Base-by-base conservation (phyloP, 2,329 filamentous ascomycete genomes). In the Xylaria sp. region DNA sequence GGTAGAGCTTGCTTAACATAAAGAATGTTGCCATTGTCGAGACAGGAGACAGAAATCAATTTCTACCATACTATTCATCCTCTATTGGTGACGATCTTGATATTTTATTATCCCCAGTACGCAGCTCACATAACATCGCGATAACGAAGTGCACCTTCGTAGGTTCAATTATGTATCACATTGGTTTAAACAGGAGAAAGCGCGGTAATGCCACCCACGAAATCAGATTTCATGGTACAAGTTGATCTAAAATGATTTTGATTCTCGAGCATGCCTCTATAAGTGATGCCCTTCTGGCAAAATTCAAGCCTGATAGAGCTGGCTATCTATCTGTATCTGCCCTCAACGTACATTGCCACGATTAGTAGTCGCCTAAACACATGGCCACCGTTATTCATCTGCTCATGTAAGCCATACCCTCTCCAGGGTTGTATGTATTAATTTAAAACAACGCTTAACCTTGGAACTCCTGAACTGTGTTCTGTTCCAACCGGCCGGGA, bases 401-500 rank as follows among this genome's bases (percentile, higher is more conserved):
- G 44, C 69, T 65, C 65, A 51, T 68, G 53, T 63, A 57, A 57
- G 61, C 28, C 51, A 51, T 36, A 58, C 65, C 42, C 62, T 62
- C 54, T 61, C 6, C 20, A 63, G 63, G 67, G 46, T 42, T 44
- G 9, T 68, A 58, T 64, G 60, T 65, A 72, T 66, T 68, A 66
- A 51, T 63, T 64, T 59, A 57, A 65, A 38, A 53, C 67, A 66
- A 59, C 57, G 63, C 74, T 81, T 86, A 89, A 79, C 76, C 85
- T 78, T 83, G 82, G 83, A 90, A 91, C 82, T 91, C 89, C 80
- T 87, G 81, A 61, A 86, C 81, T 59, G 85, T 86, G 81, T 86
- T 87, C 80, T 86, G 83, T 80, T 89, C 88, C 84, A 86, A 88
- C 80, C 85, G 87, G 74, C 89, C 89, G 40, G 88, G 87, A 71